phyloP scores from a whole-genome alignment of 768 basidiomycete species.

The Suillus americanus region DNA sequence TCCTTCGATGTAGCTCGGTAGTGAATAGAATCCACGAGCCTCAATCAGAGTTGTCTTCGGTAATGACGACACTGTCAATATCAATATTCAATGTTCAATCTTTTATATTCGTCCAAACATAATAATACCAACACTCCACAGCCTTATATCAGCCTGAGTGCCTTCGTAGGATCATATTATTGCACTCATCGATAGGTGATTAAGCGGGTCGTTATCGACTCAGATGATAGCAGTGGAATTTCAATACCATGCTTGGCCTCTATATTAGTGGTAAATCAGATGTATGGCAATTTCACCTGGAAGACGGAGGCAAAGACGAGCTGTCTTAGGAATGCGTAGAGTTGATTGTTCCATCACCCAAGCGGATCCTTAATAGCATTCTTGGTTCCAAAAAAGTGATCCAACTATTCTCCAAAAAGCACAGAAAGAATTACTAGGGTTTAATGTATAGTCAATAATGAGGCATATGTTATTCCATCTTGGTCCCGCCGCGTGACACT shows the following conservation, averaged over 20 bases:
- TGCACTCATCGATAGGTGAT: background rate
- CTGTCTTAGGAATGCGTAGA: background rate
- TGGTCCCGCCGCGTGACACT: background rate
- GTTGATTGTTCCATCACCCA: background rate
- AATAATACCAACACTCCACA: background rate
- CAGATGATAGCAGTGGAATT: too few relatives aligned
- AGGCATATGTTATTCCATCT: background rate
- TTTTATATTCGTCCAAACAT: too few relatives aligned
- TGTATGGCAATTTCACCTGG: background rate
- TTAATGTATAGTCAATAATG: background rate
- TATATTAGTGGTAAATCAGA: background rate
- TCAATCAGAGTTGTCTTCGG: too few relatives aligned
- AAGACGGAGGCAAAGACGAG: background rate
- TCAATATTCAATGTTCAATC: background rate
- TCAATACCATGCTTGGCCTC: background rate
- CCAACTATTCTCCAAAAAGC: background rate
- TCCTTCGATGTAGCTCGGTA: too few relatives aligned
- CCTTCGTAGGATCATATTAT: background rate
- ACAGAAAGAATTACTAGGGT: background rate
- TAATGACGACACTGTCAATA: too few relatives aligned
- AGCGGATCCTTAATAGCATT: background rate
- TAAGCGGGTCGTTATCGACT: background rate
- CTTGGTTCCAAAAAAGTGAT: background rate
- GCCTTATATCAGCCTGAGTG: background rate
- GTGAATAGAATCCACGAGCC: too few relatives aligned